Conservation (phyloP, 139 green algal genomes). For the Tetraselmis striata region DNA sequence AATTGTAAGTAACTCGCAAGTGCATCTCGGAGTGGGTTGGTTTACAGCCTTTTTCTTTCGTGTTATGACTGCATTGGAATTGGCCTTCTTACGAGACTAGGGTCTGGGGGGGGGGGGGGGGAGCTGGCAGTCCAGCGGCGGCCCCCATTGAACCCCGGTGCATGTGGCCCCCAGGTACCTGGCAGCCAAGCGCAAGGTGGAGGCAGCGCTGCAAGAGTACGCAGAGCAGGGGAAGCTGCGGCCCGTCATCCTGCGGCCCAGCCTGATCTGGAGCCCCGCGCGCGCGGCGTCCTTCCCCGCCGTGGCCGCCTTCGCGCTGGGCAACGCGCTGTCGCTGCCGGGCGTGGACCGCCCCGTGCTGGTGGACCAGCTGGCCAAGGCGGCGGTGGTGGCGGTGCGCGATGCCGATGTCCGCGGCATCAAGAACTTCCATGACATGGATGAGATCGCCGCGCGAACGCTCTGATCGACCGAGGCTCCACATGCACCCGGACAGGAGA, state of each 20-base stretch:
- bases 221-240: background rate
- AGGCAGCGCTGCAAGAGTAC: background rate
- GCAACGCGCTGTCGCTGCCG: background rate
- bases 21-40: too few species aligned
- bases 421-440: background rate
- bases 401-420: background rate
- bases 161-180: too few species aligned
- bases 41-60: too few species aligned
- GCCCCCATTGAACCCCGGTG: too few species aligned
- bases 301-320: background rate
- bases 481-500: too few species aligned
- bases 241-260: background rate
- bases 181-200: background rate
- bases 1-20: too few species aligned
- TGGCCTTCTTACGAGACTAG: too few species aligned
- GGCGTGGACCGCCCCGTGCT: background rate
- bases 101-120: too few species aligned
- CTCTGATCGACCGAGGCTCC: too few species aligned
- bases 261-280: background rate
- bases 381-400: background rate
- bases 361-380: background rate
- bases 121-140: too few species aligned
- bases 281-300: background rate
- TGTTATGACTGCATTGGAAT: too few species aligned
- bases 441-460: background rate